phyloP scores from a whole-genome alignment of 2,329 filamentous ascomycete genomes.

The Apiospora saccharicola region DNA sequence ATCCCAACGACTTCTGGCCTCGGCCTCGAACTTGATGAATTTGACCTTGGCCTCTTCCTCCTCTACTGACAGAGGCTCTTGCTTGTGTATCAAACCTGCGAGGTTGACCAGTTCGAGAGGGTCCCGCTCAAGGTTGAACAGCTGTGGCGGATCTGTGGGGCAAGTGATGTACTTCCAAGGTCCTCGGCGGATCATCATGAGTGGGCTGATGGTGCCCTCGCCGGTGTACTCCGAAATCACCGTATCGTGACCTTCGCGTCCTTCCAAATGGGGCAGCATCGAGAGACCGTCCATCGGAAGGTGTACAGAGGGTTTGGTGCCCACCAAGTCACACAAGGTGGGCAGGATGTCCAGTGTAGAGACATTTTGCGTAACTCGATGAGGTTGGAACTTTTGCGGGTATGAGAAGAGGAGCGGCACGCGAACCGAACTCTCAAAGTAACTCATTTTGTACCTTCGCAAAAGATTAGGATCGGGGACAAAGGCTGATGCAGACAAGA shows the following conservation, averaged over 20 bases:
- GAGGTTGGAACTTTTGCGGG: conserved; percentile 77
- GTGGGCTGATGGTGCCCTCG: conserved; percentile 85
- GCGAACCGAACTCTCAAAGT: conserved; percentile 89
- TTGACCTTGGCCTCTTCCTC: conserved; percentile 57
- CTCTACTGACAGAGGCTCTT: conserved; percentile 50
- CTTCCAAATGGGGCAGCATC: conserved; percentile 79
- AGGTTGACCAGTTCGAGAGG: conserved; percentile 81
- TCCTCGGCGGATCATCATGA: conserved; percentile 93
- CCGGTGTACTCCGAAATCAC: conserved; percentile 97
- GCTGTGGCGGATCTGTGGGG: conserved; percentile 81
- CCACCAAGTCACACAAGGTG: conserved; percentile 84
- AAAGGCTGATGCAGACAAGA: not conserved
- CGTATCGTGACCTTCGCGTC: conserved; percentile 75
- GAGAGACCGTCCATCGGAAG: conserved; percentile 89
- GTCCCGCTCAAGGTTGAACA: conserved; percentile 81
- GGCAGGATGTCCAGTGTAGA: conserved; percentile 91
- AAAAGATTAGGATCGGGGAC: not conserved
- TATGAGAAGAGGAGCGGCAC: conserved; percentile 88
- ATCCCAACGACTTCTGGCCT: conserved; percentile 81
- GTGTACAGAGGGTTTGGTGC: conserved; percentile 70
- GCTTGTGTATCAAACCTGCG: conserved; percentile 47
- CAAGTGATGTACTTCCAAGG: conserved; percentile 92
- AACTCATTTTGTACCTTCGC: conserved; percentile 87
- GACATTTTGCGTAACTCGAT: conserved; percentile 82
- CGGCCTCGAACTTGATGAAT: conserved; percentile 73